Base-by-base conservation (phyloP, 768 basidiomycete species). In the Trametopsis cervina region DNA sequence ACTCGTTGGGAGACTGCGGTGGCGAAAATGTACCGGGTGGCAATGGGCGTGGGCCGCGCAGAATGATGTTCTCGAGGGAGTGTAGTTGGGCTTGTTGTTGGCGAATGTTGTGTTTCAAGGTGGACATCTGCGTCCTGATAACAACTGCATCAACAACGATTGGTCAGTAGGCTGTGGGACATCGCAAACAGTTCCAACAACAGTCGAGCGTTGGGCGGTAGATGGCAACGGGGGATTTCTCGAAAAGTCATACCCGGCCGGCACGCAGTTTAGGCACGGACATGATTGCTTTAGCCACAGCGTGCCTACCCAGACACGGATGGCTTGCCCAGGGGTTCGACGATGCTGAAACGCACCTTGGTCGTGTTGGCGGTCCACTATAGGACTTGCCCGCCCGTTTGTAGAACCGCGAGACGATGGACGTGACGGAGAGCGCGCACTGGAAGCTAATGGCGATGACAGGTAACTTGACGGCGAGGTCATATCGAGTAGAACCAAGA, bases 21-120 rank as follows among this genome's bases (percentile, higher is more conserved):
- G 74, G 62, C 12, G 70, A 58, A 25, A 60, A 60, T 56, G 71
- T 66, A n/a, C 64, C 61, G 24, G 66, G 60, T 43, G 67, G 67
- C 54, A 78, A 70, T 33, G 82, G 78, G 49, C 88, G 76, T 13
- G 86, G 83, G 15, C 79, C 79, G 54, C 77, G 77, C 42, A 82
- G 73, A 41, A 90, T 67, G 45, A 77, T 71, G 59, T 71, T 85
- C 63, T 90, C 88, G 44, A 89, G 75, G 33, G 60, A 71, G 55
- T 82, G 76, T 27, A 89, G 64, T 57, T 89, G 85, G 17, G 87
- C 87, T 69, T 89, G 85, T 60, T 90, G 85, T 57, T 89, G 87
- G 52, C 88, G 71, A 57, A 90, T 90, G 60, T 74, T 78, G 62
- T 90, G 88, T 66, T 84, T 89, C 59, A 90, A 67, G 35, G 81